Base-by-base conservation (phyloP, 495 filamentous ascomycete genomes). In the Penicillium psychrofluorescens region DNA sequence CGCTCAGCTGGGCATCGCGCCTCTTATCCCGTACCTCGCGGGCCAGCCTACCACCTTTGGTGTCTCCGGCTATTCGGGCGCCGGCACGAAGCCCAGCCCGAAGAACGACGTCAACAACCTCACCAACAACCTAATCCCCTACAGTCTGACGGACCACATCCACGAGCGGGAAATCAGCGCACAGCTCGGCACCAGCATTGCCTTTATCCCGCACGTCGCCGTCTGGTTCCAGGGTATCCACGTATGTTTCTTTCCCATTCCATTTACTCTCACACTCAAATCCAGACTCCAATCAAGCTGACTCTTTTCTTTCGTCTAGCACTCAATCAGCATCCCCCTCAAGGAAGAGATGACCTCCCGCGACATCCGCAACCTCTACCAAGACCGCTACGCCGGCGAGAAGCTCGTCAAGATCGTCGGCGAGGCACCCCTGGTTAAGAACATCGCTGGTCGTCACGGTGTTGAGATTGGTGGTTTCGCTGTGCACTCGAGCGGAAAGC, bases 161-260 rank as follows among this genome's bases (percentile, higher is more conserved):
- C 92, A 98, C 67, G 92, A 98, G 75, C 78, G 79, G 42, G 92
- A 98, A 67, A 91, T 97, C 48, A 82, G 78, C 57, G 53, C 63
- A 36, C 90, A 91, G 62, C 77, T 97, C 8, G 87, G 86, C 36
- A 74, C 71, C 13, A 72, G 80, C 35, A 79, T 95, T 16, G 86
- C 87, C 7, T 98, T 98, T 59, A 83, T 94, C 44, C 92, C 92
- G 30, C 92, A 98, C 62, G 92, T 98, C 13, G 90, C 90, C 12
- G 79, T 85, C 16, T 97, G 92, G 92, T 98, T 98, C 79, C 88
- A 94, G 64, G 92, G 92, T 41, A 98, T 98, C 54, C 84, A 81
- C 49, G 68, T 72, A 67, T 50, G 68, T 63, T 22, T 29, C 50
- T 34, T 12, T 7, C 16, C 22, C n/a, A n/a, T 22, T 22, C 2